These are phyloP conservation scores for Chytriomyces confervae DNA, from an alignment of 192 early-diverging fungal species.

Conservation along the genomic window DNA sequence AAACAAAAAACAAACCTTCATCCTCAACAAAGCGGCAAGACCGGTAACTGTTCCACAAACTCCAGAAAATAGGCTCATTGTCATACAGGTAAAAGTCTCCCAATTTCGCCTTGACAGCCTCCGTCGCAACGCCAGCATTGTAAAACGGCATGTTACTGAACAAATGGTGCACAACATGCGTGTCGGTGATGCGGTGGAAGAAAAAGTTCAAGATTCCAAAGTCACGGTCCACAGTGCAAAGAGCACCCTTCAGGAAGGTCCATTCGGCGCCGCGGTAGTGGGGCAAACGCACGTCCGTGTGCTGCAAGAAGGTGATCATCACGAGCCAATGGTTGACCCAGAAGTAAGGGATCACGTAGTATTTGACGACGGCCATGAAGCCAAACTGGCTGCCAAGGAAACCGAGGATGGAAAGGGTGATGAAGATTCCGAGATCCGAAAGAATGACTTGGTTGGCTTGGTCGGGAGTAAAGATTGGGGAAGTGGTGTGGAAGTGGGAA, in stretches of 20 bases:
- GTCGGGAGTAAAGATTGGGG: constrained; percentile 79
- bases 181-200: constrained; percentile 72
- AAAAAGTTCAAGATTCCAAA: constrained; percentile 87
- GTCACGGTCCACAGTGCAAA: constrained; percentile 88
- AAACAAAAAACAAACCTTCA: constrained; percentile 65
- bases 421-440: constrained; percentile 77
- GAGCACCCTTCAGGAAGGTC: constrained; percentile 92
- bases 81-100: constrained; percentile 83
- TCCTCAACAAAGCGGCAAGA: constrained; percentile 92
- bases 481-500: constrained; percentile 85
- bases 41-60: constrained; percentile 71
- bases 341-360: constrained; percentile 89
- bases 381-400: constrained; percentile 62
- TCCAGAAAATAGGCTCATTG: constrained; percentile 67
- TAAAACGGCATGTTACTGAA: constrained; percentile 98
- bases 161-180: constrained; percentile 92
- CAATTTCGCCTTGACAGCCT: constrained; percentile 76
- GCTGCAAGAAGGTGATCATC: constrained; percentile 92
- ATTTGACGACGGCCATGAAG: constrained; percentile 69
- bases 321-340: constrained; percentile 96
- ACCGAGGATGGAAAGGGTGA: constrained; percentile 58
- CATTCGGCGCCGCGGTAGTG: constrained; percentile 83
- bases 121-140: constrained; percentile 85
- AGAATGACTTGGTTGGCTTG: constrained; percentile 72
- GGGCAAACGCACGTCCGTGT: constrained; percentile 86